Percentiles rank a stretch among this genome's conserved stretches.
phyloP scores from a whole-genome alignment of 2,329 filamentous ascomycete genomes.

The Diaporthe citrichinensis region DNA sequence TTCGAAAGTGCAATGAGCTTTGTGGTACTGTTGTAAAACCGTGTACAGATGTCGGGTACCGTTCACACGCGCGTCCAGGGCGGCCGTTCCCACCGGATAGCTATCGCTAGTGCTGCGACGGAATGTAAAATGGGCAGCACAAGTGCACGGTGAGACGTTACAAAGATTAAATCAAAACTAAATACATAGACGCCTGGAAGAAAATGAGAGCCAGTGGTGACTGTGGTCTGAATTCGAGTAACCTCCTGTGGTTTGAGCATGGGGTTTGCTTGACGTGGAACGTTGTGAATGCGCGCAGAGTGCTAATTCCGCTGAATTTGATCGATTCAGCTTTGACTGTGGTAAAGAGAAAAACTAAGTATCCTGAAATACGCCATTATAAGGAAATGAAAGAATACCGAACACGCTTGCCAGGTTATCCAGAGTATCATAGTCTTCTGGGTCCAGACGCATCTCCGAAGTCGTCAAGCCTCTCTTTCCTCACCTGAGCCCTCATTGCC shows the following conservation, averaged over 20 bases:
- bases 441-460: not conserved
- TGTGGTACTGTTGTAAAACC: not conserved
- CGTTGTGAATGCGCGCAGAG: too few species aligned
- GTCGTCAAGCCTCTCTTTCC: not conserved
- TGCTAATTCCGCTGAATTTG: too few species aligned
- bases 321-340: too few species aligned
- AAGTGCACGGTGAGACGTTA: not conserved
- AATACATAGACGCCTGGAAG: accelerated
- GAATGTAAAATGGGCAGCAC: not conserved
- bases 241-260: not conserved
- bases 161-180: not conserved
- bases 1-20: not conserved
- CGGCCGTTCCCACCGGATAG: not conserved
- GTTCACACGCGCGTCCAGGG: not conserved
- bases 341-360: too few species aligned
- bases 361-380: too few species aligned
- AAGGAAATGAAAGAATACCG: too few species aligned
- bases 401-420: too few species aligned
- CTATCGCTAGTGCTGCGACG: not conserved
- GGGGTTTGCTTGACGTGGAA: not conserved
- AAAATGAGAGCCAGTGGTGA: not conserved
- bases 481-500: not conserved
- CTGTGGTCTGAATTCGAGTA: not conserved
- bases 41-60: not conserved
- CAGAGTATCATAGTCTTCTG: too few species aligned